Evolutionary conservation across 148 eudicot genomes (phyloP), one percentile per base, ranked within the genome.

Genomic region (Silene uniflora): DNA sequence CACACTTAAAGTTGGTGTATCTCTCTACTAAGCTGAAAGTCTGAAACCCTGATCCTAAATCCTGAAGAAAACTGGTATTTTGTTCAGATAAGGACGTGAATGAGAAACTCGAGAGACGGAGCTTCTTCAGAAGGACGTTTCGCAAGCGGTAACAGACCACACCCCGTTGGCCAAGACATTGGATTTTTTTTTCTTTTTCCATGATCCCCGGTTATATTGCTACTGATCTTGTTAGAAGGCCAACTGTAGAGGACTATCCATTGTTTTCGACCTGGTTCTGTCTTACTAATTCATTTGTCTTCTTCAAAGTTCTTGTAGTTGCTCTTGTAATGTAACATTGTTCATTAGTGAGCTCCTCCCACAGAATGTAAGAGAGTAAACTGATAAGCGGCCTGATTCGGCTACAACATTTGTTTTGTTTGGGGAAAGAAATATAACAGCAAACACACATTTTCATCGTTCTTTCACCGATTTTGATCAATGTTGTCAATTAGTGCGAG

Each of bases 111-210:
- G 62, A 44, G 10, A 75, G 79, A 75, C 69, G 52, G 4, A 69
- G 78, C 70, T 71, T 77, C 55, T 76, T 78, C 66, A 71, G 80
- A 72, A 82, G 87, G 71, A 83, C 80, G 54, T 79, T 47, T 16
- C 82, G 82, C 61, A 76, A 74, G 70, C 74, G 82, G 21, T 62
- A 59, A 62, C n/a, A 35, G 42, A 19, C 39, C 3, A 22, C 35
- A 4, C 4, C n/a, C 7, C 11, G 49, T 19, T 2, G 6, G 27
- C 71, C 24, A 29, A 24, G 49, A 62, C 10, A 25, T 23, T 14
- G 29, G 59, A 55, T 69, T 24, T 69, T 19, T n/a, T n/a, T n/a
- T n/a, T n/a, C n/a, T n/a, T n/a, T n/a, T n/a, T 52, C 44, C 39
- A 35, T 39, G 44, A 7, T 39, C 12, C 29, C 60, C 23, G 25